Evolutionary conservation across 2,329 filamentous ascomycete species (phyloP), one percentile per base, ranked within the genome.

Genomic region (Cercospora sp.): DNA sequence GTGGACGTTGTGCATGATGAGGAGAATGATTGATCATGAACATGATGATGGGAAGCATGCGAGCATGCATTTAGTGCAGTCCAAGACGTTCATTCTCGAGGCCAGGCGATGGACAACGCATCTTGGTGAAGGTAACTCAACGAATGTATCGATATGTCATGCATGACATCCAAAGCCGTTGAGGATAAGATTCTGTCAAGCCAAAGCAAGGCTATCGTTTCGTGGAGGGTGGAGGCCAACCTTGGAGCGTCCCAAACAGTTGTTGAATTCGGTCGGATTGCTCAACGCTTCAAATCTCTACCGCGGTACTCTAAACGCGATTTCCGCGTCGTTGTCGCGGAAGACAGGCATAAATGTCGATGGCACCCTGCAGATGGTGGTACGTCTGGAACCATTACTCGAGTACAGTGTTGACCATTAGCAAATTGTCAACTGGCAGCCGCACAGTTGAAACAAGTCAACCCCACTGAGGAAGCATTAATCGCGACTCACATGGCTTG

Each of bases 111-210:
- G 3, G 10, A 23, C 6, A 20, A 7, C 10, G 20, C 13, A 1
- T 23, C 10, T 51, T 23, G 5, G 45, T 8, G 18, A 20, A 13
- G 12, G 45, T 13, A 23, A 51, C 12, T 51, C 45, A 23, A 23
- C 45, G 6, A 26, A 51, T 12, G 45, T 23, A 20, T 51, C 45
- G 20, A 23, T 6, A 39, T 39, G 48, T 18, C 16, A 31, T 31
- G 53, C 53, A 58, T 58, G 53, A 31, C 53, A 48, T 23, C 36
- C 23, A 28, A 30, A 55, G n/a, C 26, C 62, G 62, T 64, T 58
- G 48, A 53, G 28, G 20, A 55, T 64, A 64, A 53, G 48, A 64
- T 64, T 64, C 62, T 64, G 48, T 64, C 62, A 64, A 28, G 51
- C 48, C n/a, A 53, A 64, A 28, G 51, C 48, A 39, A 63, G 33